These are phyloP conservation scores for Sporothrix brasiliensis DNA, from an alignment of 2,329 filamentous ascomycete species.

Conservation along the genomic window DNA sequence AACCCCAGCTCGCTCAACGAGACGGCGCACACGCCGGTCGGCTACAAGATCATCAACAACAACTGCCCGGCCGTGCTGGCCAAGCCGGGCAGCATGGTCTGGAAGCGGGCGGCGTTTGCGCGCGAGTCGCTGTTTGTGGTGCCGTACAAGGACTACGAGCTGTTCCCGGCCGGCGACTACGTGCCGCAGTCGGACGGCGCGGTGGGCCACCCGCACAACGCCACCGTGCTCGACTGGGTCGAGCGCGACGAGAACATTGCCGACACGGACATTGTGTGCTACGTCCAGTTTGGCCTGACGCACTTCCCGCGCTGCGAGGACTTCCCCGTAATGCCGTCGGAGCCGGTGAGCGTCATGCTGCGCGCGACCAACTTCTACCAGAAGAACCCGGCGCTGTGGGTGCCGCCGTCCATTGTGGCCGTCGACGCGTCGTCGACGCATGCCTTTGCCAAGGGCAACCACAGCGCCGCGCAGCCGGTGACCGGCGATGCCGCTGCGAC, in stretches of 20 bases:
- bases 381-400: constrained; percentile 77
- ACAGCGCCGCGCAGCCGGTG: constrained; percentile 8
- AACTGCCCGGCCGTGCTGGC: constrained; percentile 79
- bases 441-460: constrained; percentile 30
- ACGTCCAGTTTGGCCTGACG: constrained; percentile 90
- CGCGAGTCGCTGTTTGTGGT: constrained; percentile 86
- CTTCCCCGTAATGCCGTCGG: constrained; percentile 87
- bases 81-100: constrained; percentile 79
- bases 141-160: constrained; percentile 77
- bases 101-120: constrained; percentile 90
- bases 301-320: constrained; percentile 90
- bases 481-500: constrained; percentile 5
- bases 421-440: constrained; percentile 33
- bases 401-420: constrained; percentile 62
- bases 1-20: constrained; percentile 62
- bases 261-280: constrained; percentile 84
- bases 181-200: constrained; percentile 85
- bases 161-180: constrained; percentile 84
- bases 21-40: constrained; percentile 71
- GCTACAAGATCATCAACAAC: constrained; percentile 86
- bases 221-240: constrained; percentile 75
- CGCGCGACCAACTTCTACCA: constrained; percentile 81
- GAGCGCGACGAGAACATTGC: constrained; percentile 69
- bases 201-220: constrained; percentile 54
- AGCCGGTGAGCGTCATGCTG: constrained; percentile 79